phyloP scores from a whole-genome alignment of 345 rosid genomes.

The Syzygium oleosum region DNA sequence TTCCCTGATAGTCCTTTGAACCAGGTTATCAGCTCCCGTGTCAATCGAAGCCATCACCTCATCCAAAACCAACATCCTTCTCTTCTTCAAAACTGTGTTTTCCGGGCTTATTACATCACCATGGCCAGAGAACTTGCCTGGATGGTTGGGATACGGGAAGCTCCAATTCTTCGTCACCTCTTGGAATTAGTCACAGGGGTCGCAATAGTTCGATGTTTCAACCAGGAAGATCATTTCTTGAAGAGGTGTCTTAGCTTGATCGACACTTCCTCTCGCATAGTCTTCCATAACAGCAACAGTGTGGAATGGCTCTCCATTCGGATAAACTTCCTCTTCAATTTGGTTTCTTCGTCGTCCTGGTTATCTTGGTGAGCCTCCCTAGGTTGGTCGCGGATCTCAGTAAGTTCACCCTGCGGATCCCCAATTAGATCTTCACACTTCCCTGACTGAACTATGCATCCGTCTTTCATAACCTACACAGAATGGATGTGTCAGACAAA shows the following conservation, averaged over 20 bases:
- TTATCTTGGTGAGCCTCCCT: conserved; percentile 64
- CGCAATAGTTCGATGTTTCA: conserved; percentile 65
- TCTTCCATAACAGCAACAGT: conserved; percentile 57
- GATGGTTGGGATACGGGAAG: conserved; percentile 63
- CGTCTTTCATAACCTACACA: conserved; percentile 50
- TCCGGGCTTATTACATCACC: conserved; percentile 66
- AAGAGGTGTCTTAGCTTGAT: conserved; percentile 27
- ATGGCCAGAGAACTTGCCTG: conserved; percentile 89
- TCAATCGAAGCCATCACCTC: not conserved
- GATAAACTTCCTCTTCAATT: conserved; percentile 68
- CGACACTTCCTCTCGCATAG: conserved; percentile 49
- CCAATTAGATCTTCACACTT: conserved; percentile 41
- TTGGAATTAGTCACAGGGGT: conserved; percentile 66
- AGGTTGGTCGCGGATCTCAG: conserved; percentile 56
- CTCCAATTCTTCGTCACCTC: conserved; percentile 68
- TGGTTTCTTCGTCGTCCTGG: conserved; percentile 64
- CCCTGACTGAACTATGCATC: conserved; percentile 46
- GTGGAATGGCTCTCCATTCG: conserved; percentile 84
- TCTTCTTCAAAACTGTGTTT: conserved; percentile 35
- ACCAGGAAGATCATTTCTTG: conserved; percentile 56
- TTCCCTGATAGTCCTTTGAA: conserved; percentile 55
- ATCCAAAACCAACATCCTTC: not conserved
- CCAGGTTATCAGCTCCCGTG: conserved; percentile 26
- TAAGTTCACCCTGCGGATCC: conserved; percentile 38
- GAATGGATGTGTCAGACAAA: conserved; percentile 15